phyloP scores from a whole-genome alignment of 2,329 filamentous ascomycete species.

The Aspergillus sp. region DNA sequence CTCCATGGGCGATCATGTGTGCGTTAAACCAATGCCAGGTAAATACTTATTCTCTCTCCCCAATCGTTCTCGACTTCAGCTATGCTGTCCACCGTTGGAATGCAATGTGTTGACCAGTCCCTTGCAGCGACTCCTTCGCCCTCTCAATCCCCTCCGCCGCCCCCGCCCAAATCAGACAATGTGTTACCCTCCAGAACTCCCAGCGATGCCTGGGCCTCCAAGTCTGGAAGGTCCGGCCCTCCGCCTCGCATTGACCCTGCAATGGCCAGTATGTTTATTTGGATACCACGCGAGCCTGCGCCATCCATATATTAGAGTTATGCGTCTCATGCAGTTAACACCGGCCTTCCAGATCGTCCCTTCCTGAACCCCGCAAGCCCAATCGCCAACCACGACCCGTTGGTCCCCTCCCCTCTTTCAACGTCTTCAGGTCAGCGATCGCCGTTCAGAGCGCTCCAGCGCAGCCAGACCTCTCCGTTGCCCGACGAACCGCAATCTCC shows the following conservation, averaged over 20 bases:
- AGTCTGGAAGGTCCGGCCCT: constrained; percentile 49
- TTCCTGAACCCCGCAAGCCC: constrained; percentile 58
- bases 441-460: constrained; percentile 38
- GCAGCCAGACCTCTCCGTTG: constrained; percentile 44
- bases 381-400: constrained; percentile 60
- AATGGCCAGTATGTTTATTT: constrained; percentile 59
- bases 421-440: constrained; percentile 52
- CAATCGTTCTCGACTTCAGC: constrained; percentile 2
- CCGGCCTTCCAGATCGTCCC: constrained; percentile 37
- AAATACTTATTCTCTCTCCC: constrained; percentile 13
- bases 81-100: neutral
- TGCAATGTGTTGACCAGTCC: constrained; percentile 9
- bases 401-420: constrained; percentile 64
- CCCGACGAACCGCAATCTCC: constrained; percentile 46
- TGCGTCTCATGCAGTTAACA: constrained; percentile 5
- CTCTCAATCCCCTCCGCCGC: constrained; percentile 25
- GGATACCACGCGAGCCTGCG: neutral
- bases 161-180: constrained; percentile 31
- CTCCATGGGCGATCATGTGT: constrained; percentile 82
- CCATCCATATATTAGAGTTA: neutral
- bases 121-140: constrained; percentile 16
- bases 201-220: constrained; percentile 29
- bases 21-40: constrained; percentile 50
- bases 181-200: constrained; percentile 26
- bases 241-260: constrained; percentile 59